phyloP scores from a whole-genome alignment of 495 filamentous ascomycete species.

The Penicillium coffeae region DNA sequence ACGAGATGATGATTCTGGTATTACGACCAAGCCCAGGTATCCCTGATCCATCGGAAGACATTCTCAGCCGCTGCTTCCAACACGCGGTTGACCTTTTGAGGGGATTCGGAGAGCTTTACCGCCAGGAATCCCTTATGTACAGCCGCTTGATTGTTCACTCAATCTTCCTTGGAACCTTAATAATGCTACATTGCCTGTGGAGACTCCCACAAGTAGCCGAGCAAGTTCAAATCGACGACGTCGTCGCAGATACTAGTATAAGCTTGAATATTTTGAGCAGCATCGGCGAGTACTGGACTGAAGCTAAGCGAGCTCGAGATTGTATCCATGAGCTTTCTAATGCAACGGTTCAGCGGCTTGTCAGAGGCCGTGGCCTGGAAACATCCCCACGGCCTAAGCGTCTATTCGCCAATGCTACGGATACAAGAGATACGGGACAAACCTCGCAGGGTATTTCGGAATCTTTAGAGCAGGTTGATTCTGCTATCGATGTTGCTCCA shows the following conservation, averaged over 20 bases:
- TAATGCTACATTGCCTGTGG: constrained; percentile 43
- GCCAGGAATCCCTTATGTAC: constrained; percentile 31
- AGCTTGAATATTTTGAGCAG: constrained; percentile 42
- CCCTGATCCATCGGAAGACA: constrained; percentile 34
- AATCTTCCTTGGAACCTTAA: constrained; percentile 36
- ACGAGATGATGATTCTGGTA: constrained; percentile 42
- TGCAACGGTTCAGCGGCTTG: constrained; percentile 35
- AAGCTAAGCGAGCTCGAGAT: constrained; percentile 41
- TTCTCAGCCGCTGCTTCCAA: constrained; percentile 31
- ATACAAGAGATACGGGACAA: neutral
- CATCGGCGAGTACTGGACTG: constrained; percentile 44
- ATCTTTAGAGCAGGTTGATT: constrained; percentile 3
- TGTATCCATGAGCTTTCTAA: constrained; percentile 39
- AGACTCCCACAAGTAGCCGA: constrained; percentile 30
- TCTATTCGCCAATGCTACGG: neutral
- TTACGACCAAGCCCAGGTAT: constrained; percentile 42
- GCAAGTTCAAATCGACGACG: constrained; percentile 34
- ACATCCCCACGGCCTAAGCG: neutral
- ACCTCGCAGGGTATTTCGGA: neutral
- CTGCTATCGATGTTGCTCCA: constrained; percentile 7
- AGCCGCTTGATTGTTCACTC: constrained; percentile 41
- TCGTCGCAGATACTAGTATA: constrained; percentile 34
- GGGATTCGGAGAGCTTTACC: constrained; percentile 33
- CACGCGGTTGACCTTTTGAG: constrained; percentile 34
- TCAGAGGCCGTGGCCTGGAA: constrained; percentile 24